Percentiles rank a stretch among this genome's conserved stretches.
Evolutionary conservation across 805 yeast species (phyloP).

Genomic region (Candida palmyrensis): DNA sequence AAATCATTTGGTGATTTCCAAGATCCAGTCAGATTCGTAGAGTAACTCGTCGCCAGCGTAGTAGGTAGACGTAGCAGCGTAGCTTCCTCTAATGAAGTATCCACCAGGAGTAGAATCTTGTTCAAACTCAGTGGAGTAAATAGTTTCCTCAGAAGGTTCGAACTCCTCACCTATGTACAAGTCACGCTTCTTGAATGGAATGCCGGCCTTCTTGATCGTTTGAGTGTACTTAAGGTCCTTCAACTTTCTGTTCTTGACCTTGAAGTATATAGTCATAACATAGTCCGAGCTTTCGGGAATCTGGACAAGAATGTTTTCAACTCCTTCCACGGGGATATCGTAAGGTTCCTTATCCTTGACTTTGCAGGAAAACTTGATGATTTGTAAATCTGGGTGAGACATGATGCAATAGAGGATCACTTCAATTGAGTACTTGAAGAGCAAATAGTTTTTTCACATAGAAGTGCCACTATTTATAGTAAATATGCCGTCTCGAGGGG

Average conservation of each 20-base stretch:
- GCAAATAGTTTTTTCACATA: background rate
- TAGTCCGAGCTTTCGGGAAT: conserved; percentile 36
- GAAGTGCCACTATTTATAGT: background rate
- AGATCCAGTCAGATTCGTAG: conserved; percentile 26
- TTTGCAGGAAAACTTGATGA: conserved; percentile 23
- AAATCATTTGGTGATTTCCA: conserved; percentile 22
- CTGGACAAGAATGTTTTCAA: conserved; percentile 20
- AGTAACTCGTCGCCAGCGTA: conserved; percentile 26
- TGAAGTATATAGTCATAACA: conserved; percentile 26
- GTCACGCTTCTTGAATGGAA: conserved; percentile 25
- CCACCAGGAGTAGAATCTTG: conserved; percentile 37
- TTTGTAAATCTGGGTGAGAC: conserved; percentile 27
- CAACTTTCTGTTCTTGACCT: conserved; percentile 22
- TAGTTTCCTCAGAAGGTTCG: conserved; percentile 28
- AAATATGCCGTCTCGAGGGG: too few relatives aligned
- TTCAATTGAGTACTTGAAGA: background rate
- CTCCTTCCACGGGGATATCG: conserved; percentile 23
- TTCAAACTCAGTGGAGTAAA: conserved; percentile 23
- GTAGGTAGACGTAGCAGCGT: conserved; percentile 28
- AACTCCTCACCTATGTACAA: conserved; percentile 25
- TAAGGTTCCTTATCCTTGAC: conserved; percentile 24
- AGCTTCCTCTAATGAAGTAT: conserved; percentile 30
- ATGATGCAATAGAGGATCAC: conserved; percentile 3
- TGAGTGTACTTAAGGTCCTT: conserved; percentile 30
- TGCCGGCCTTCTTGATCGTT: conserved; percentile 30